Percentiles rank a stretch among this genome's conserved stretches.
Evolutionary conservation across 225 moss, liverwort and hornwort genomes (phyloP).

Genomic region (Climacium dendroides): DNA sequence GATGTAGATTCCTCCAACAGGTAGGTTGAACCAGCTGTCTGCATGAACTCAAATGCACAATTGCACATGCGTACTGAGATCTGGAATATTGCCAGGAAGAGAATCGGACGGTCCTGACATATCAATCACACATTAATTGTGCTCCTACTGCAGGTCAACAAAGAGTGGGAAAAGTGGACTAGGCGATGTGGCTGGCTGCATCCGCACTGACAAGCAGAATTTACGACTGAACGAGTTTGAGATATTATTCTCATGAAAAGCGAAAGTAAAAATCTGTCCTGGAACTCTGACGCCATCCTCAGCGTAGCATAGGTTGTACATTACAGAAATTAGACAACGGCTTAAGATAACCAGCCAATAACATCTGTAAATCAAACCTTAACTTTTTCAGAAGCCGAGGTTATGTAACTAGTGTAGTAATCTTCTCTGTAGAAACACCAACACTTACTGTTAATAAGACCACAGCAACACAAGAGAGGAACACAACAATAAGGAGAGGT

Average conservation of each 20-base stretch:
- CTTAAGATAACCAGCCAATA: not conserved
- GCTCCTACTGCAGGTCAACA: slow-evolving; percentile 29
- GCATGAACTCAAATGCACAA: not conserved
- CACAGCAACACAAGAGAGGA: not conserved
- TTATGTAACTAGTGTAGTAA: not conserved
- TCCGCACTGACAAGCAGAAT: slow-evolving; percentile 97
- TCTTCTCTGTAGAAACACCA: not conserved
- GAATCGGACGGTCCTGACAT: not conserved
- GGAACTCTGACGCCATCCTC: not conserved
- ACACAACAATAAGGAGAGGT: not conserved
- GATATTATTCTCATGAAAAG: slow-evolving; percentile 71
- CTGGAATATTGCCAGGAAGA: not conserved
- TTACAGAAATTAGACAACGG: not conserved
- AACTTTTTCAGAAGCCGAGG: not conserved
- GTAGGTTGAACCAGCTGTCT: slow-evolving; percentile 11
- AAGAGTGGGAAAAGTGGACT: slow-evolving; percentile 72
- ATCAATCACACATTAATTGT: not conserved
- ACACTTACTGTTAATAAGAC: not conserved
- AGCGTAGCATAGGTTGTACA: slow-evolving; percentile 15
- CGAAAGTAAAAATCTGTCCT: not conserved
- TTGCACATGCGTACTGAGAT: not conserved
- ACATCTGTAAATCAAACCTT: not conserved
- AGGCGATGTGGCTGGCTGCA: slow-evolving; percentile 89
- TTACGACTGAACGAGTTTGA: slow-evolving; percentile 91
- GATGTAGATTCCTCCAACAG: slow-evolving; percentile 66